These are phyloP conservation scores for Colletotrichum godetiae DNA, from an alignment of 2,329 filamentous ascomycete species.

Conservation along the genomic window DNA sequence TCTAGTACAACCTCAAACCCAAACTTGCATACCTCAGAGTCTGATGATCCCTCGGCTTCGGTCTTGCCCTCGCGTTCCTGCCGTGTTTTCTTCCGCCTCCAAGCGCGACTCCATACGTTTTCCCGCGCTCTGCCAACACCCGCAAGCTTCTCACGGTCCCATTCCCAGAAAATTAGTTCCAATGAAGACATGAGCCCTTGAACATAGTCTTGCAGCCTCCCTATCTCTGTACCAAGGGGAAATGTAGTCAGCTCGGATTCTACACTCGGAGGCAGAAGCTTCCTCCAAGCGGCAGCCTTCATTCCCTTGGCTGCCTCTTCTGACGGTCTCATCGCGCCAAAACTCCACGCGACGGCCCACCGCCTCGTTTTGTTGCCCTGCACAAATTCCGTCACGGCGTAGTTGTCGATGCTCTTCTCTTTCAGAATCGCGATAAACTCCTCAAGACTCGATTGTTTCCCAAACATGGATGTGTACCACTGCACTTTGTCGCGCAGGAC, in stretches of 20 bases:
- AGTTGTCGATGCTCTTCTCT: slow-evolving; percentile 75
- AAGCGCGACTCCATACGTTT: slow-evolving; percentile 84
- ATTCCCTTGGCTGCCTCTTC: slow-evolving; percentile 57
- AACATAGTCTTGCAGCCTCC: slow-evolving; percentile 47
- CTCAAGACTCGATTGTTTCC: slow-evolving; percentile 78
- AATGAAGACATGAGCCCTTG: slow-evolving; percentile 63
- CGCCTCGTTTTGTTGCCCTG: slow-evolving; percentile 83
- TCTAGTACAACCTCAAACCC: slow-evolving; percentile 69
- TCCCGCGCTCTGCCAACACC: slow-evolving; percentile 73
- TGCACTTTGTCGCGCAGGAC: slow-evolving; percentile 69
- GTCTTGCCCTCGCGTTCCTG: slow-evolving; percentile 33
- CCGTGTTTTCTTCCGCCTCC: slow-evolving; percentile 68
- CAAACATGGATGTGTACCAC: slow-evolving; percentile 95
- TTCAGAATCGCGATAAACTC: slow-evolving; percentile 70
- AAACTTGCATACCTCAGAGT: slow-evolving; percentile 56
- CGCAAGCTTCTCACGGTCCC: slow-evolving; percentile 62
- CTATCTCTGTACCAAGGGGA: slow-evolving; percentile 54
- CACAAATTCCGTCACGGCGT: slow-evolving; percentile 82
- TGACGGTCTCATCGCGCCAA: slow-evolving; percentile 72
- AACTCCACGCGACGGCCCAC: slow-evolving; percentile 94
- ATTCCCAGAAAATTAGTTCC: slow-evolving; percentile 72
- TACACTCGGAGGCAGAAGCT: slow-evolving; percentile 55
- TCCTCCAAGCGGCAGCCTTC: slow-evolving; percentile 52
- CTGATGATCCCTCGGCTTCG: slow-evolving; percentile 38
- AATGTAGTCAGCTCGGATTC: slow-evolving; percentile 57